phyloP scores from a whole-genome alignment of 2,329 filamentous ascomycete species.

The Rhynchosporium graminicola region DNA sequence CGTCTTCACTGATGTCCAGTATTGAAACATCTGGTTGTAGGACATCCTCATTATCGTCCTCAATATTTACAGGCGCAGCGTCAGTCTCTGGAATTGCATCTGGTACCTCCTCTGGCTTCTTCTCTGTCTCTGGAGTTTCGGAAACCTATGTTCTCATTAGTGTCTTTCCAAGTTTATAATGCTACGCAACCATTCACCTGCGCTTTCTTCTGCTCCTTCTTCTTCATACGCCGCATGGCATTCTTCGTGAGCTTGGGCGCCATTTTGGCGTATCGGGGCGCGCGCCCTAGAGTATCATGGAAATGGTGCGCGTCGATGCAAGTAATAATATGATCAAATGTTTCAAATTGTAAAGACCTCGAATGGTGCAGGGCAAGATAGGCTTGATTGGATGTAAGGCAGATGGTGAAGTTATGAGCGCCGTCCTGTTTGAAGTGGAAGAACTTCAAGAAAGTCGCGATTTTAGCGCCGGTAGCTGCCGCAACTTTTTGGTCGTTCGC shows the following conservation, averaged over 20 bases:
- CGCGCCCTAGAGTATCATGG: constrained; percentile 15
- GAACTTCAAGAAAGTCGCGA: constrained; percentile 27
- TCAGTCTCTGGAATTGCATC: constrained; percentile 41
- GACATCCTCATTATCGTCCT: constrained; percentile 37
- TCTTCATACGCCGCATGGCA: constrained; percentile 87
- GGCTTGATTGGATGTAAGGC: neutral
- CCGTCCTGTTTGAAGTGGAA: constrained; percentile 2
- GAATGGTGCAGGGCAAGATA: neutral
- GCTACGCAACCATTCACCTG: constrained; percentile 45
- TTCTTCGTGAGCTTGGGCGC: constrained; percentile 76
- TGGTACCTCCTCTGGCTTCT: constrained; percentile 31
- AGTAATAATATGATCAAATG: neutral
- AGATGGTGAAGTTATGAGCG: neutral
- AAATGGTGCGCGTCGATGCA: neutral
- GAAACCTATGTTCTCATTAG: constrained; percentile 41
- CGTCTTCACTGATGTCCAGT: constrained; percentile 59
- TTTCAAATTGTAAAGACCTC: neutral
- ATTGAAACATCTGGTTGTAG: constrained; percentile 50
- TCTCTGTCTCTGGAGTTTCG: constrained; percentile 36
- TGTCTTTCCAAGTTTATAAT: neutral
- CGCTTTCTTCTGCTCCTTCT: constrained; percentile 84
- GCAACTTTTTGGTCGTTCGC: neutral
- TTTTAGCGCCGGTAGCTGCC: constrained; percentile 28
- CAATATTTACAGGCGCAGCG: constrained; percentile 38
- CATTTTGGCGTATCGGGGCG: constrained; percentile 50